Conservation (phyloP, 73 alveolate genomes). For the Paramecium tetraurelia region DNA sequence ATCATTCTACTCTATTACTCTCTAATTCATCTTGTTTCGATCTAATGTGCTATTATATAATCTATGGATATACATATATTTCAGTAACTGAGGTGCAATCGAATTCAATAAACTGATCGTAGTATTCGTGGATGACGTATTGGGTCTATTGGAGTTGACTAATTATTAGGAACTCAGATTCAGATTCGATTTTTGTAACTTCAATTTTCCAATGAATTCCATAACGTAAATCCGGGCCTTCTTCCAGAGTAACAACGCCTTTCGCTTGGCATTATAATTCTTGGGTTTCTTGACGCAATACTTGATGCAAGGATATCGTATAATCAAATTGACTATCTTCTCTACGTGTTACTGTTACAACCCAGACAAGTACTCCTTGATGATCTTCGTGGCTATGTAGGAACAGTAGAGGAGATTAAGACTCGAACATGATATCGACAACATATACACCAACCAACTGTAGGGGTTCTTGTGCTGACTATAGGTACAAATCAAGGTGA, state of each 20-base stretch:
- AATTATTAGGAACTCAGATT: not conserved
- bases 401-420: not conserved
- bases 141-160: not conserved
- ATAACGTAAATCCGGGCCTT: not conserved
- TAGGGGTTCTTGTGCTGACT: not conserved
- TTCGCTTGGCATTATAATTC: not conserved
- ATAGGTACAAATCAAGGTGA: not conserved
- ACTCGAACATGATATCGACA: not conserved
- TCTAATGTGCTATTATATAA: not conserved
- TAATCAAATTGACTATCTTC: not conserved
- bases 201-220: not conserved
- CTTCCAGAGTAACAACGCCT: not conserved
- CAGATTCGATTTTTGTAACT: not conserved
- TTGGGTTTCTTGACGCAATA: not conserved
- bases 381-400: not conserved
- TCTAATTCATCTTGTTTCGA: not conserved
- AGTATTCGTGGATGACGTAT: not conserved
- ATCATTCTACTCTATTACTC: not conserved
- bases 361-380: not conserved
- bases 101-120: not conserved
- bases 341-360: not conserved
- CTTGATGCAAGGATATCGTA: not conserved
- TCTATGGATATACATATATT: not conserved
- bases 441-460: not conserved
- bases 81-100: not conserved